Percentiles rank a stretch among this genome's conserved stretches.
Evolutionary conservation across 2,329 filamentous ascomycete genomes (phyloP).

Genomic region (Cladosporium sp.): DNA sequence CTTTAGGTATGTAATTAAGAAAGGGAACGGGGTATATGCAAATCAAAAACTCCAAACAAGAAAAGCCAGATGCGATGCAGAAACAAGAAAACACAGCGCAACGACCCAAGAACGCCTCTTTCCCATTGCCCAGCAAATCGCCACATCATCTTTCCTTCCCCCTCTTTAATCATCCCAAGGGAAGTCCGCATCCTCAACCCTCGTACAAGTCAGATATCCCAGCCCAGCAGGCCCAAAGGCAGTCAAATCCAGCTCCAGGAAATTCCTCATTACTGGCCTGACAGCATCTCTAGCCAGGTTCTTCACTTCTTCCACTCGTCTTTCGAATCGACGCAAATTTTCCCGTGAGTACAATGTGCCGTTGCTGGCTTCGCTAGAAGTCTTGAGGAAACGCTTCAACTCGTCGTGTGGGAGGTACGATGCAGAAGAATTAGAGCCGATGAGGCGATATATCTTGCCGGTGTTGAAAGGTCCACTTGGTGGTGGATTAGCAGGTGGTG

Average conservation of each 20-base stretch:
- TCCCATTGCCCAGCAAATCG: no score
- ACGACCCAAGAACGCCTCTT: no score
- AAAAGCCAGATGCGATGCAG: background rate
- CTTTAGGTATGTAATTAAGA: background rate
- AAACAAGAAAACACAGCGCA: background rate
- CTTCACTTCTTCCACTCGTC: constrained; percentile 86
- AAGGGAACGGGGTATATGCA: background rate
- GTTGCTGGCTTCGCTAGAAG: constrained; percentile 62
- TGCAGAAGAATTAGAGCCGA: constrained; percentile 63
- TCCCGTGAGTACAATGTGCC: constrained; percentile 72
- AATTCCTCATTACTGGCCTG: constrained; percentile 81
- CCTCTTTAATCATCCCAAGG: constrained; percentile 61
- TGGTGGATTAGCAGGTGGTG: constrained; percentile 34
- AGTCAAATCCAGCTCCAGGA: constrained; percentile 73
- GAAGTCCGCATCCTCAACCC: constrained; percentile 63
- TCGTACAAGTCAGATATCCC: constrained; percentile 67
- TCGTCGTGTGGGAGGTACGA: constrained; percentile 82
- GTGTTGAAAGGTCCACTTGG: constrained; percentile 43
- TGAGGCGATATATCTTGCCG: constrained; percentile 75
- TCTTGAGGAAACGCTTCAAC: constrained; percentile 85
- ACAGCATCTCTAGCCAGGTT: constrained; percentile 79
- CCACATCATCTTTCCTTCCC: no score
- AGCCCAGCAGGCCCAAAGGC: constrained; percentile 43
- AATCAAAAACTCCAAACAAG: background rate
- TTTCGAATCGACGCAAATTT: constrained; percentile 82